Evolutionary conservation across 2,329 filamentous ascomycete species (phyloP), one percentile per base, ranked within the genome.

Genomic region (Venturiaceae sp.): DNA sequence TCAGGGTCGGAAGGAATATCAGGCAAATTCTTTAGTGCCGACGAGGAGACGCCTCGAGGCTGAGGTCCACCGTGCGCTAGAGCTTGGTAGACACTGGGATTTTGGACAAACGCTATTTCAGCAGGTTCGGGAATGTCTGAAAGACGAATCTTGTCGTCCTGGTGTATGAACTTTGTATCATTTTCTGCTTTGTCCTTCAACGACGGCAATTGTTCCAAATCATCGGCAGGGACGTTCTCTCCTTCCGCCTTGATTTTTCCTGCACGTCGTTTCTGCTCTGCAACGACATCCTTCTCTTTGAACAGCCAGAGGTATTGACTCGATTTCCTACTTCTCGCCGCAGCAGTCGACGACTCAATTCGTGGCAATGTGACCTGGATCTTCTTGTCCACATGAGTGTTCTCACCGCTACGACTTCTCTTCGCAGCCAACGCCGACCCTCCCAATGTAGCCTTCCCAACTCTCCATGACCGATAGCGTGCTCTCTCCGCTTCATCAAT

Each of bases 261-360:
- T 60, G 80, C 75, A 63, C 75, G 68, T 66, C 75, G 72, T 65
- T 78, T 79, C 58, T 77, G 74, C 62, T 80, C 78, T 33, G 80
- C 77, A 26, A 76, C 76, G 6, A 73, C 75, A 57, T 82, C 81
- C 60, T 83, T 83, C 62, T 84, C 82, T 64, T 83, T 83, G 71
- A 86, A 86, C 5, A 86, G 71, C 13, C 83, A 82, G 57, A 86
- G 71, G 64, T 83, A 84, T 65, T 86, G 83, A 65, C 82, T 85
- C 44, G 83, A 82, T 69, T 86, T 86, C 59, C 83, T 77, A 67
- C 82, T 85, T 60, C 83, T 77, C 50, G 80, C 79, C 63, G 82
- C 77, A 28, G 76, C 72, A 30, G 74, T 70, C 26, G 71, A 71
- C 33, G 73, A 75, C 64, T 85, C 83, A 4, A 77, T 73, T 63